Base-by-base conservation (phyloP, 176 grass and related monocot species). In the Oryza meyeriana region DNA sequence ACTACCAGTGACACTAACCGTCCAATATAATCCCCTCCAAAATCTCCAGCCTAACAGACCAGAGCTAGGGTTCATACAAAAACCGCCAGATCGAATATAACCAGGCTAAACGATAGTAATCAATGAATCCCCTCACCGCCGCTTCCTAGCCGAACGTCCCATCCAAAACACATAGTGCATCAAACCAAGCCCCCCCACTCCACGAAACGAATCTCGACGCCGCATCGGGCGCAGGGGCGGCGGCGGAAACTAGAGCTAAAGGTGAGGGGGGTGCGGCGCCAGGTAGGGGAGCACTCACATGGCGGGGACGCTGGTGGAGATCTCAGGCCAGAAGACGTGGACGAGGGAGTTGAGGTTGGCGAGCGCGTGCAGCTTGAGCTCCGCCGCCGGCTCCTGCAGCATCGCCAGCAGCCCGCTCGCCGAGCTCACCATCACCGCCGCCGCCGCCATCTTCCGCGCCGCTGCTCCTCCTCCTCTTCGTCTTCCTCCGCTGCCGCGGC, bases 241-340 rank as follows among this genome's bases (percentile, higher is more conserved):
- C 24, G 44, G 10, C 5, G 32, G 59, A 32, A 18, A 38, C 64
- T 18, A 42, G 2, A 16, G 20, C 4, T 27, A 8, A 29, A 28
- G 13, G 25, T 2, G 17, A 2, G 38, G 14, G 32, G 22, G 28
- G 27, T 12, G 39, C 13, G 1, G 14, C 12, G 41, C 11, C 0
- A 36, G 39, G 0, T 12, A 13, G 11, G 4, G 17, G 45, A 9
- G 55, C 8, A 39, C 94, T 93, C 85, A 93, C 94, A 96, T 93
- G 72, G 85, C 81, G 31, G 88, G 89, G 8, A 96, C 86, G 77
- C 80, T 88, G 68, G 94, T 89, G 86, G 94, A 96, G 86, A 96
- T 96, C 90, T 96, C 94, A 3, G 86, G 94, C 94, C 94, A 96
- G 83, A 91, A 91, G 88, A 86, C 80, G 72, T 88, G 90, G 79